Evolutionary conservation across 208 protist genomes (phyloP), one percentile per base, ranked within the genome.

Genomic region (Leishmania gerbilli): DNA sequence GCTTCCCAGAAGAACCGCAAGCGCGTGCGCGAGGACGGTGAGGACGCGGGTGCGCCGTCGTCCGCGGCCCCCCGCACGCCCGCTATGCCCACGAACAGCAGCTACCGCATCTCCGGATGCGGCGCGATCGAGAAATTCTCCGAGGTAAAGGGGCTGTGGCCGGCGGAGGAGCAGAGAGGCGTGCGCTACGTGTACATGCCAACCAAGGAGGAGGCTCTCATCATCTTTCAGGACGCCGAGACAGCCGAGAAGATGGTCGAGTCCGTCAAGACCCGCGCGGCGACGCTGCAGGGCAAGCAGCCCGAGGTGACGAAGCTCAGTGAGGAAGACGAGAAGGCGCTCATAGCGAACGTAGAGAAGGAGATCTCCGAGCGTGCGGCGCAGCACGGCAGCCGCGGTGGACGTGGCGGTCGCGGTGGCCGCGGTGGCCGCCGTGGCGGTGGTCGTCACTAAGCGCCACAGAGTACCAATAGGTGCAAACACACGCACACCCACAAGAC

Each of bases 151-250:
- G 88, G 86, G 6, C 77, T 97, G 71, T 97, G 94, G 94, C 92
- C 94, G 53, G 87, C 85, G 71, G 94, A 95, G 87, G 92, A 96
- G 86, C 94, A 95, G 86, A 87, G 83, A 55, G 94, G 94, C 17
- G 86, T 97, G 64, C 94, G 94, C 64, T 97, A 97, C 85, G 92
- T 97, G 55, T 96, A 92, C 84, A 92, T 89, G 74, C 92, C 92
- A 15, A 89, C 85, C 77, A 90, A 86, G 76, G 90, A 92, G 51
- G 88, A 83, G 56, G 90, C 92, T 19, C 79, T 95, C 40, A 78
- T 97, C 72, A 93, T 97, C 74, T 97, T 97, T 62, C 94, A 97
- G 84, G 94, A 97, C 79, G 76, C 89, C 60, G 88, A 90, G 76
- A 96, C 92, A 9, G 94, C 90, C 3, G 75, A 76, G 56, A 91